phyloP scores from a whole-genome alignment of 2,329 filamentous ascomycete genomes.

The Fusarium setosum region DNA sequence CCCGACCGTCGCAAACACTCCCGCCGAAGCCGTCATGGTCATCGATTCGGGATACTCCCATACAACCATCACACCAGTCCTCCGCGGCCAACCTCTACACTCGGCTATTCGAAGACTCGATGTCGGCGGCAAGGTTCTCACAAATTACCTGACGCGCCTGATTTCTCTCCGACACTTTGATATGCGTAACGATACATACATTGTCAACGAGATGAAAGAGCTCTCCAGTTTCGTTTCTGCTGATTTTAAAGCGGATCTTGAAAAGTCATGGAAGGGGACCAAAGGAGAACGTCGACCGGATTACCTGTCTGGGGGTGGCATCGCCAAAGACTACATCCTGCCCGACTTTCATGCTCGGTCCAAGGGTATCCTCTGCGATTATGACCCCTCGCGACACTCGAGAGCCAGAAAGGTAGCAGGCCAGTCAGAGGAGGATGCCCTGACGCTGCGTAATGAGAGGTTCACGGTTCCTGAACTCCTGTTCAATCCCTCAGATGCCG shows the following conservation, averaged over 20 bases:
- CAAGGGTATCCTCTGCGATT: conserved; percentile 79
- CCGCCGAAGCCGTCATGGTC: conserved; percentile 85
- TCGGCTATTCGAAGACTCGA: conserved; percentile 86
- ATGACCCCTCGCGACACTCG: conserved; percentile 75
- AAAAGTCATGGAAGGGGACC: conserved; percentile 85
- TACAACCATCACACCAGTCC: conserved; percentile 88
- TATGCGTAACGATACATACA: conserved; percentile 91
- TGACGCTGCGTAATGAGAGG: conserved; percentile 91
- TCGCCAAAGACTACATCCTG: conserved; percentile 91
- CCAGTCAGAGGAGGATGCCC: conserved; percentile 74
- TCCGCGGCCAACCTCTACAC: conserved; percentile 84
- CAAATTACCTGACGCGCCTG: conserved; percentile 90
- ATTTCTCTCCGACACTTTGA: conserved; percentile 94
- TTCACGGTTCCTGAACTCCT: conserved; percentile 91
- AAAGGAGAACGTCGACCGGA: conserved; percentile 65
- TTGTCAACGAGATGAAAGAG: conserved; percentile 98
- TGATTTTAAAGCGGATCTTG: conserved; percentile 82
- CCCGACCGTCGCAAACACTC: conserved; percentile 55
- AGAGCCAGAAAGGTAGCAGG: conserved; percentile 59
- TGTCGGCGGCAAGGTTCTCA: conserved; percentile 91
- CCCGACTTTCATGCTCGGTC: conserved; percentile 76
- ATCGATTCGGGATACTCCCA: conserved; percentile 95
- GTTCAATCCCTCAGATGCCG: conserved; percentile 88
- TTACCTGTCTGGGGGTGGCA: conserved; percentile 64
- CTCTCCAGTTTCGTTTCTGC: conserved; percentile 83